phyloP scores from a whole-genome alignment of 2,329 filamentous ascomycete species.

The Fusarium lateritium region DNA sequence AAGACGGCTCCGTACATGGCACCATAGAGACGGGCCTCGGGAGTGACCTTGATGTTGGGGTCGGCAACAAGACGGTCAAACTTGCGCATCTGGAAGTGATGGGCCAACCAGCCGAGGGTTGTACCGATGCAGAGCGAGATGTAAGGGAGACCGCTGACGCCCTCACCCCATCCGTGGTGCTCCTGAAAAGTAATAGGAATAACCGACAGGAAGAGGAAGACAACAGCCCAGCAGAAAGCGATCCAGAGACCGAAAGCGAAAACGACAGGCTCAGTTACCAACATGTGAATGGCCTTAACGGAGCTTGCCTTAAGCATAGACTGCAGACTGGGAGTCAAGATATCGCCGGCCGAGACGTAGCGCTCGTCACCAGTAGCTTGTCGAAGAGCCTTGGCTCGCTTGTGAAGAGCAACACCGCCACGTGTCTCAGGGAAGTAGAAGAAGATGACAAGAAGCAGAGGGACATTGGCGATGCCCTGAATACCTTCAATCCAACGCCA shows the following conservation, averaged over 20 bases:
- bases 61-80: constrained; percentile 40
- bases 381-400: constrained; percentile 42
- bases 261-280: constrained; percentile 45
- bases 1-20: constrained; percentile 45
- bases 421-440: constrained; percentile 44
- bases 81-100: constrained; percentile 43
- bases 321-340: constrained; percentile 41
- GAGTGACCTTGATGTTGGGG: constrained; percentile 39
- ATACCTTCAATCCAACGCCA: constrained; percentile 47
- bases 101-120: constrained; percentile 40
- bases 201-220: constrained; percentile 44
- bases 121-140: constrained; percentile 42
- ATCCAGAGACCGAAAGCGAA: constrained; percentile 47
- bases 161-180: constrained; percentile 39
- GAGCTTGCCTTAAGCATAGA: constrained; percentile 44
- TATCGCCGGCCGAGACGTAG: constrained; percentile 42
- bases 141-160: constrained; percentile 40
- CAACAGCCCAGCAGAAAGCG: constrained; percentile 46
- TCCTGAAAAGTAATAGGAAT: constrained; percentile 44
- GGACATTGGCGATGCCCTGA: constrained; percentile 42
- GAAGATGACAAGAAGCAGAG: constrained; percentile 36
- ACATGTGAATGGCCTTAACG: constrained; percentile 45
- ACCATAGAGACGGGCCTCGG: constrained; percentile 42
- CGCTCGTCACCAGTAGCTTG: constrained; percentile 42
- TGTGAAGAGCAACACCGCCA: constrained; percentile 42